Percentiles rank a stretch among this genome's conserved stretches.
Conservation (phyloP, 108 stramenopile species). For the Nitzschia sp. region DNA sequence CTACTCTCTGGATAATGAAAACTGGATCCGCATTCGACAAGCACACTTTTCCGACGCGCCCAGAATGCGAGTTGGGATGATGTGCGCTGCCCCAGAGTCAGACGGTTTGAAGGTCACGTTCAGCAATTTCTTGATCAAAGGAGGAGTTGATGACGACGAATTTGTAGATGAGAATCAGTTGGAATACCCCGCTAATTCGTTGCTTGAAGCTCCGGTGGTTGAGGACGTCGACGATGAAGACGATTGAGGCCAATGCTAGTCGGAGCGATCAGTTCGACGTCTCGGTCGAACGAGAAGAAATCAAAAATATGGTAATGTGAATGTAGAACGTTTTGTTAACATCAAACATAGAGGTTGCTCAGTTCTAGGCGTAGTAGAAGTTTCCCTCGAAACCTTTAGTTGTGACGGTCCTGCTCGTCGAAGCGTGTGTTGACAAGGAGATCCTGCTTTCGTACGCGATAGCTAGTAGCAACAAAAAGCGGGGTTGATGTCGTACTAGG, state of each 20-base stretch:
- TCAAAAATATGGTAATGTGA: too few relatives aligned
- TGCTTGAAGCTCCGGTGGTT: slow-evolving; percentile 13
- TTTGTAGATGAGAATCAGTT: slow-evolving; percentile 11
- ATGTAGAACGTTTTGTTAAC: too few relatives aligned
- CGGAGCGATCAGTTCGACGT: too few relatives aligned
- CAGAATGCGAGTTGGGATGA: slow-evolving; percentile 41
- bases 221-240: slow-evolving; percentile 10
- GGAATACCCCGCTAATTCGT: not conserved
- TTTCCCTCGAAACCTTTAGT: too few relatives aligned
- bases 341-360: too few relatives aligned
- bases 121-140: slow-evolving; percentile 42
- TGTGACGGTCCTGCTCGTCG: too few relatives aligned
- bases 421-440: too few relatives aligned
- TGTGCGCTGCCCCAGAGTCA: slow-evolving; percentile 42
- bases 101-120: slow-evolving; percentile 41
- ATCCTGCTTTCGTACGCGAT: too few relatives aligned
- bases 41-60: slow-evolving; percentile 39
- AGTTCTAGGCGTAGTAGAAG: too few relatives aligned
- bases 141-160: slow-evolving; percentile 33
- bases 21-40: slow-evolving; percentile 46
- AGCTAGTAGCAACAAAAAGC: too few relatives aligned
- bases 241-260: slow-evolving; percentile 17
- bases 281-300: too few relatives aligned
- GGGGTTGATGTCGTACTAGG: too few relatives aligned
- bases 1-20: slow-evolving; percentile 43